Conservation (phyloP, 2,329 filamentous ascomycete genomes). For the Ascochyta rabiei region DNA sequence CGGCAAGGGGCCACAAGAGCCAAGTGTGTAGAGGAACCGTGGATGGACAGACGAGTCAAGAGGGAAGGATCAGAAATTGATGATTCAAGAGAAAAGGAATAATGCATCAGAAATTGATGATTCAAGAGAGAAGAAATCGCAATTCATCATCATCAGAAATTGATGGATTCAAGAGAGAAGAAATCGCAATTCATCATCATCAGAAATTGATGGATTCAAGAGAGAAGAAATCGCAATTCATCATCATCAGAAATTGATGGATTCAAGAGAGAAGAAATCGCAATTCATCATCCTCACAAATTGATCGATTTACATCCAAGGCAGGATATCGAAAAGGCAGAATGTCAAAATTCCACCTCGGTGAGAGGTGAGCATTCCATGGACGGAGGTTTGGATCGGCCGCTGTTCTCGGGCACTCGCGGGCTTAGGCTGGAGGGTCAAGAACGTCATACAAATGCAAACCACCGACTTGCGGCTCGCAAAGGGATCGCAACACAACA, state of each 20-base stretch:
- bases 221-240: not conserved
- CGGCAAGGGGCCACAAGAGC: slow-evolving; percentile 4
- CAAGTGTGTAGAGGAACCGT: not conserved
- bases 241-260: too few relatives aligned
- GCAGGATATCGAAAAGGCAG: too few relatives aligned
- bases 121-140: too few relatives aligned
- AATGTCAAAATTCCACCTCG: not conserved
- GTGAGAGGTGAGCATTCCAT: not conserved
- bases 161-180: too few relatives aligned
- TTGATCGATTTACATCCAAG: not conserved
- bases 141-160: too few relatives aligned
- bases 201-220: too few relatives aligned
- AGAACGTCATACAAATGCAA: slow-evolving; percentile 19
- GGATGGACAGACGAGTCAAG: too few relatives aligned
- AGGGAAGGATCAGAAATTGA: too few relatives aligned
- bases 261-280: not conserved
- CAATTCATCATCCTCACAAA: not conserved
- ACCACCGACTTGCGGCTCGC: not conserved
- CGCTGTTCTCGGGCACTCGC: slow-evolving; percentile 11
- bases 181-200: too few relatives aligned
- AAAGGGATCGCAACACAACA: slow-evolving; percentile 5
- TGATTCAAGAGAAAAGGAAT: too few relatives aligned
- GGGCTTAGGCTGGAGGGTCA: not conserved
- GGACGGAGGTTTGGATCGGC: slow-evolving; percentile 11
- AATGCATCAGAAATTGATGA: too few relatives aligned